These are phyloP conservation scores for Neurospora discreta DNA, from an alignment of 495 filamentous ascomycete species.

Conservation along the genomic window DNA sequence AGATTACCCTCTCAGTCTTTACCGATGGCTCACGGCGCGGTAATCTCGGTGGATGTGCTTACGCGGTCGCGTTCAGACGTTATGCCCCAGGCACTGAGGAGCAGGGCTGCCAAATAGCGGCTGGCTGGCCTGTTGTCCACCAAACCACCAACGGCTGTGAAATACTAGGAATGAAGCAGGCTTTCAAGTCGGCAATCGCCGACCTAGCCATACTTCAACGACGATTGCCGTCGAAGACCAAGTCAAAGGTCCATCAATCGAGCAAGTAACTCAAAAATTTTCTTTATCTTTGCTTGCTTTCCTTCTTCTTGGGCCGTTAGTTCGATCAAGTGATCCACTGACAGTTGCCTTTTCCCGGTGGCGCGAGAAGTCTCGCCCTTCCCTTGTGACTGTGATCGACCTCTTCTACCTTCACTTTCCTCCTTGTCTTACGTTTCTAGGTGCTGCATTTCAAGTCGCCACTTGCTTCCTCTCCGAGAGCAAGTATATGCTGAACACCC, in stretches of 20 bases:
- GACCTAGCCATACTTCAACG: not conserved
- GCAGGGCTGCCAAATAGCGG: not conserved
- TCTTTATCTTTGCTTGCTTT: not conserved
- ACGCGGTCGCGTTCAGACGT: not conserved
- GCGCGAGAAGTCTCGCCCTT: not conserved
- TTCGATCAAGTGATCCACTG: not conserved
- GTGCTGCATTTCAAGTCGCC: no score
- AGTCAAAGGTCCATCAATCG: not conserved
- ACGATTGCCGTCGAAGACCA: not conserved
- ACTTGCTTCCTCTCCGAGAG: no score
- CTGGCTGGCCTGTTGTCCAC: not conserved
- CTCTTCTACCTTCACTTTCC: not conserved
- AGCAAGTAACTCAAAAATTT: not conserved
- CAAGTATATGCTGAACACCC: no score
- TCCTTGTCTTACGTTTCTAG: no score
- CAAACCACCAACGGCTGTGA: not conserved
- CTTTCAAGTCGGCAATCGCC: not conserved
- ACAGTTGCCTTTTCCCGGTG: not conserved
- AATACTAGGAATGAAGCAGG: not conserved
- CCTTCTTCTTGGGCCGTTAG: not conserved
- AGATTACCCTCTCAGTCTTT: not conserved
- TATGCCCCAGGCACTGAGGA: not conserved
- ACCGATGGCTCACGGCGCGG: not conserved
- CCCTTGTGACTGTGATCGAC: not conserved
- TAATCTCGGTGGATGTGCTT: accelerated